Conservation (phyloP, 2,329 filamentous ascomycete genomes). For the Ophiostoma ips region DNA sequence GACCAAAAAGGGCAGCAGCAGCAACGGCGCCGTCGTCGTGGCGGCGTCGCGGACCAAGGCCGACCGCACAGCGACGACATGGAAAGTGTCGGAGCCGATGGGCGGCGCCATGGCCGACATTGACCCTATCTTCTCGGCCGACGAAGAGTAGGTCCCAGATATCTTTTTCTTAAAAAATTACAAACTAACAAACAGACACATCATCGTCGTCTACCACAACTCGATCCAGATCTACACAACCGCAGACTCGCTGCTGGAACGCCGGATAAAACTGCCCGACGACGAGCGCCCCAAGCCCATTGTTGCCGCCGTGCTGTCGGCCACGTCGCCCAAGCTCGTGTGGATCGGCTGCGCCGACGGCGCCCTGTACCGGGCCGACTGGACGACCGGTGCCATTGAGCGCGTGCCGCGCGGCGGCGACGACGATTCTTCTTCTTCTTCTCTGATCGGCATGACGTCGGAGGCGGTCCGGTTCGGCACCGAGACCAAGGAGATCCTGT, state of each 20-base stretch:
- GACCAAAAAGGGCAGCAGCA: neutral
- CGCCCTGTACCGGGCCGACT: constrained; percentile 42
- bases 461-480: constrained; percentile 24
- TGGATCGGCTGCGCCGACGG: constrained; percentile 50
- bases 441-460: constrained; percentile 33
- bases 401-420: constrained; percentile 25
- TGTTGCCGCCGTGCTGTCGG: constrained; percentile 27
- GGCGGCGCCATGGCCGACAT: constrained; percentile 52
- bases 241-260: constrained; percentile 64
- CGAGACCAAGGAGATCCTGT: constrained; percentile 28
- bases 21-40: neutral
- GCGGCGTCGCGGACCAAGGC: constrained; percentile 2
- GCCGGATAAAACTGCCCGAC: constrained; percentile 47
- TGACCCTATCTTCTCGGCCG: constrained; percentile 46
- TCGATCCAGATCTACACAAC: constrained; percentile 72
- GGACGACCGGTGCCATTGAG: constrained; percentile 32
- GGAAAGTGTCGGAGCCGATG: constrained; percentile 50
- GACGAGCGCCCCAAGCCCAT: constrained; percentile 21
- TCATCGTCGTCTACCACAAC: constrained; percentile 62
- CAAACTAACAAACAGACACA: constrained; percentile 31
- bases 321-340: constrained; percentile 30
- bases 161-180: no score
- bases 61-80: constrained; percentile 21
- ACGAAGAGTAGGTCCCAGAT: constrained; percentile 51
- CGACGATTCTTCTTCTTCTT: no score